Evolutionary conservation across 2,329 filamentous ascomycete species (phyloP).

Genomic region (Penicillium sp.): DNA sequence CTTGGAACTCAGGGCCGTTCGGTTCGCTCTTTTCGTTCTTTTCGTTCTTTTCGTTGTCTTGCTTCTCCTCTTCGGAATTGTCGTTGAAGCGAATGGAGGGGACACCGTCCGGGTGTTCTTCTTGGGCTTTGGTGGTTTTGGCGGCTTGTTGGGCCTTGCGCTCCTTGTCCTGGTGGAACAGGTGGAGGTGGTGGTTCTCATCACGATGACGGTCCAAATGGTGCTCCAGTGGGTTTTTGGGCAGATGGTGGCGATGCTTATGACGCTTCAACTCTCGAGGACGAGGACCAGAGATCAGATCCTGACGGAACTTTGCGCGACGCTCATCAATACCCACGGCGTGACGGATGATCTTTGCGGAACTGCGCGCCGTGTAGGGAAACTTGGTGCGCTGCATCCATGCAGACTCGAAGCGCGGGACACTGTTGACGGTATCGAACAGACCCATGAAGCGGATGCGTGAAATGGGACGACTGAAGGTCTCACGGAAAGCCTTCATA

Average conservation of each 20-base stretch:
- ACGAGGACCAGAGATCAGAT: slow-evolving; percentile 53
- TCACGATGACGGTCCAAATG: slow-evolving; percentile 11
- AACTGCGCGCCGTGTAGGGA: slow-evolving; percentile 59
- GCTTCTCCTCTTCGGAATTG: slow-evolving; percentile 5
- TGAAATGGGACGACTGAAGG: slow-evolving; percentile 73
- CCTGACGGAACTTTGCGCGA: slow-evolving; percentile 60
- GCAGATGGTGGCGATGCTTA: slow-evolving; percentile 22
- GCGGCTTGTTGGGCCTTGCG: not conserved
- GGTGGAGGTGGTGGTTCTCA: slow-evolving; percentile 25
- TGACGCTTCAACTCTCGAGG: slow-evolving; percentile 21
- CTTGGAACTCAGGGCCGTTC: not conserved
- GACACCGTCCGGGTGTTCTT: slow-evolving; percentile 21
- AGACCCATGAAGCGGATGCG: slow-evolving; percentile 76
- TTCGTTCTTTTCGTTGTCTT: slow-evolving; percentile 4
- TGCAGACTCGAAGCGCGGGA: slow-evolving; percentile 71
- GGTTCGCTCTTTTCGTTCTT: slow-evolving; percentile 7
- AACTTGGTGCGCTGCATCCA: slow-evolving; percentile 77
- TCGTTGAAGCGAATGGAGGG: slow-evolving; percentile 38
- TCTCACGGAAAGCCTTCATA: slow-evolving; percentile 79
- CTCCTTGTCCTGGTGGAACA: slow-evolving; percentile 21
- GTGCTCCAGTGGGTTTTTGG: slow-evolving; percentile 17
- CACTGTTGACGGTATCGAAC: slow-evolving; percentile 81
- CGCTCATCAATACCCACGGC: slow-evolving; percentile 61
- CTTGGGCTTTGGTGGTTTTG: not conserved
- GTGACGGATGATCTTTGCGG: slow-evolving; percentile 58